These are phyloP conservation scores for Atalantia buxifolia DNA, from an alignment of 345 rosid species.

Conservation along the genomic window DNA sequence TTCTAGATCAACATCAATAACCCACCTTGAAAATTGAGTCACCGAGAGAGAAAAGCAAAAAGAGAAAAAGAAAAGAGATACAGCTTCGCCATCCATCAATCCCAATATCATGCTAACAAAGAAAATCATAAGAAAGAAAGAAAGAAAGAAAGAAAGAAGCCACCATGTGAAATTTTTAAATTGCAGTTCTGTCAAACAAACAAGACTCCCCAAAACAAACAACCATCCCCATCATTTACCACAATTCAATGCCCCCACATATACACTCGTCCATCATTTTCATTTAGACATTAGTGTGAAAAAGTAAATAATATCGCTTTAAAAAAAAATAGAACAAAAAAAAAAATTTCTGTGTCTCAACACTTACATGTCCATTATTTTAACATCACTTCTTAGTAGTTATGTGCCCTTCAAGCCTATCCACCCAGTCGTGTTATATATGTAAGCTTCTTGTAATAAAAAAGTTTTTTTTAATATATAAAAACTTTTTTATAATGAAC, in stretches of 20 bases:
- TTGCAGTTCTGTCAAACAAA: slow-evolving; percentile 16
- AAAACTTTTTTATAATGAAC: neutral
- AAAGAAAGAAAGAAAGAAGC: neutral
- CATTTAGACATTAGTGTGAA: slow-evolving; percentile 24
- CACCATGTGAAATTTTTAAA: neutral
- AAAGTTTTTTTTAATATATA: neutral
- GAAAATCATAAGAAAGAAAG: neutral
- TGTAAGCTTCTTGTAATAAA: neutral
- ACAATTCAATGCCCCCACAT: slow-evolving; percentile 35
- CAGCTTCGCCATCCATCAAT: slow-evolving; percentile 28
- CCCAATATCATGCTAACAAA: slow-evolving; percentile 31
- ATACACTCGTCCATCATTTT: slow-evolving; percentile 29
- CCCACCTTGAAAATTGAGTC: slow-evolving; percentile 49
- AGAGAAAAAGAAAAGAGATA: neutral
- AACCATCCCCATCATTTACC: slow-evolving; percentile 35
- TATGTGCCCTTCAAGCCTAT: neutral
- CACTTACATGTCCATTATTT: slow-evolving; percentile 23
- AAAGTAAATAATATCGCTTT: slow-evolving; percentile 7
- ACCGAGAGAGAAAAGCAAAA: neutral
- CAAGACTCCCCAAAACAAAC: neutral
- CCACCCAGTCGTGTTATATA: neutral
- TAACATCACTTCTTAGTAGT: slow-evolving; percentile 21
- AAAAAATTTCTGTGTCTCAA: neutral
- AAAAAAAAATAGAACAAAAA: neutral
- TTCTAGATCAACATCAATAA: slow-evolving; percentile 42